These are phyloP conservation scores for Begonia loranthoides DNA, from an alignment of 306 rosid genomes.

Conservation along the genomic window DNA sequence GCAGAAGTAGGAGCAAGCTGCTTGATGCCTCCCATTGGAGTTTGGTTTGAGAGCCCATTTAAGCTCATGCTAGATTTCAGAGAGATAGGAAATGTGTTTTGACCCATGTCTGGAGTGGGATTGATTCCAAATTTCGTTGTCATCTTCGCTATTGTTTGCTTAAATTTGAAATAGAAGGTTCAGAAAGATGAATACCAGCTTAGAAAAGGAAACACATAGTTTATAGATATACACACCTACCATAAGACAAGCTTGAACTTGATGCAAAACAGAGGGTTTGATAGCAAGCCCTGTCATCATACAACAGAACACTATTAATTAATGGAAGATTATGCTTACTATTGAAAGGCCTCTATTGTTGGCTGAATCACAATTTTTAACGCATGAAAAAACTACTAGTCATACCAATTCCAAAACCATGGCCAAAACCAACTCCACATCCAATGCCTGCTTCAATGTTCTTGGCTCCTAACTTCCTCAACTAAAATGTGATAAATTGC, in stretches of 20 bases:
- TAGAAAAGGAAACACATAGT: not conserved
- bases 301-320: not conserved
- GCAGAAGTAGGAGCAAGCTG: slow-evolving; percentile 28
- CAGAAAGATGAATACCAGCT: slow-evolving; percentile 12
- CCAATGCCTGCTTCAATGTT: slow-evolving; percentile 81
- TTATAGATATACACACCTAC: slow-evolving; percentile 31
- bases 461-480: slow-evolving; percentile 79
- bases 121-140: slow-evolving; percentile 54
- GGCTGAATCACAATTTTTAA: too few species aligned
- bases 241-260: slow-evolving; percentile 43
- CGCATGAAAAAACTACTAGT: not conserved
- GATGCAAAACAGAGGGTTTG: slow-evolving; percentile 64
- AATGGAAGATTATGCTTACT: too few species aligned
- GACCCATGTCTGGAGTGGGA: slow-evolving; percentile 37
- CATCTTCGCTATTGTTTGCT: slow-evolving; percentile 59
- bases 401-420: slow-evolving; percentile 98
- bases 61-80: slow-evolving; percentile 34
- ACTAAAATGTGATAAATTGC: slow-evolving; percentile 21
- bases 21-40: slow-evolving; percentile 31
- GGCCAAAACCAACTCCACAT: slow-evolving; percentile 94
- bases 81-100: slow-evolving; percentile 41
- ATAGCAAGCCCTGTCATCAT: slow-evolving; percentile 59
- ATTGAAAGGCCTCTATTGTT: too few species aligned
- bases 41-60: slow-evolving; percentile 19
- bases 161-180: slow-evolving; percentile 15